Evolutionary conservation across 139 green algal species (phyloP).

Genomic region (Chlorella sp.): DNA sequence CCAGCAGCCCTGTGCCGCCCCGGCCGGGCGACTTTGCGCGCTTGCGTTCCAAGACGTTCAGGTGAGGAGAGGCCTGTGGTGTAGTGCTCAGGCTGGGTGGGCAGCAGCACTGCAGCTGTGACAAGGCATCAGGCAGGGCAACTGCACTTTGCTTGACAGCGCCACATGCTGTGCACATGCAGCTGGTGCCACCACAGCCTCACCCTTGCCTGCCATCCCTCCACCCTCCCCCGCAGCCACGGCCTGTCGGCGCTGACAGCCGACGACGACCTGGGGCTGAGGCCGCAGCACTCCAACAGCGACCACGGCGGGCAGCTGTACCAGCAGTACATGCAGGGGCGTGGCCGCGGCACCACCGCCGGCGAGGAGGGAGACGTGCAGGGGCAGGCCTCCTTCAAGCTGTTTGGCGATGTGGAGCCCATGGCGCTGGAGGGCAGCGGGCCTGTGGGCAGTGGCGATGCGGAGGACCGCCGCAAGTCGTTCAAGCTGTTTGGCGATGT

Average conservation of each 20-base stretch:
- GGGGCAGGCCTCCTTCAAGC: constrained; percentile 9
- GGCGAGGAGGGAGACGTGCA: background rate
- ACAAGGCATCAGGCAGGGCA: too few relatives aligned
- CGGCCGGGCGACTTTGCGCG: too few relatives aligned
- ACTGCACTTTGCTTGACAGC: too few relatives aligned
- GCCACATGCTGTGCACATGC: too few relatives aligned
- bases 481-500: constrained; percentile 43
- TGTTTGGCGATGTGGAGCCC: constrained; percentile 9
- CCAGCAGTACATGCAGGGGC: too few relatives aligned
- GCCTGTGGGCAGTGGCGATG: background rate
- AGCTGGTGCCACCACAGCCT: background rate
- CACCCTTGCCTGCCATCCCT: background rate
- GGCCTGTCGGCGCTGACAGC: background rate
- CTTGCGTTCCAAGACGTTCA: too few relatives aligned
- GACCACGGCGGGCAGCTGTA: constrained; percentile 5
- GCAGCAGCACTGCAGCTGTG: too few relatives aligned
- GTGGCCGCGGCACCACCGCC: too few relatives aligned
- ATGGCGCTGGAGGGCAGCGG: too few relatives aligned
- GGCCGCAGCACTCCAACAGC: constrained; percentile 21
- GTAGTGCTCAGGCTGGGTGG: too few relatives aligned
- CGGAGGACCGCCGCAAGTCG: background rate
- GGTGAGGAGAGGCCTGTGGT: too few relatives aligned
- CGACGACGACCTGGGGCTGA: background rate
- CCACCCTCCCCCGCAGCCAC: background rate
- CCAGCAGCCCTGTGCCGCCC: too few relatives aligned